These are phyloP conservation scores for Geotrichum carabidarum DNA, from an alignment of 1,139 yeast genomes.

Conservation along the genomic window DNA sequence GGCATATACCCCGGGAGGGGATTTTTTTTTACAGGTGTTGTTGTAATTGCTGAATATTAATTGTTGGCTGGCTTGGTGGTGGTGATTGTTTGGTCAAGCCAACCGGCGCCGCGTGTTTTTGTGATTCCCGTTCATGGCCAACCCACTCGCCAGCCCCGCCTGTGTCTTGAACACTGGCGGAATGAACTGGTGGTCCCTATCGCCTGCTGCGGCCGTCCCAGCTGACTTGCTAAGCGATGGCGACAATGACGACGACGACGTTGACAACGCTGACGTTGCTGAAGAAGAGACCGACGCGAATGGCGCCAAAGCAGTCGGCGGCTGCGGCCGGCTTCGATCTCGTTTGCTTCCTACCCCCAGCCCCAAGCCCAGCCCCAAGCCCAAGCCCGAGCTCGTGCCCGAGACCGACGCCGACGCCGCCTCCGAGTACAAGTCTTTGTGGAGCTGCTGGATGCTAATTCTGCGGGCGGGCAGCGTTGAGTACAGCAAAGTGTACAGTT, in stretches of 20 bases:
- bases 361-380: too few relatives aligned
- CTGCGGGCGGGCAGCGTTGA: slow-evolving; percentile 44
- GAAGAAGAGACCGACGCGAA: slow-evolving; percentile 39
- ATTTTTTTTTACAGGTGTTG: too few relatives aligned
- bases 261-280: slow-evolving; percentile 48
- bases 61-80: too few relatives aligned
- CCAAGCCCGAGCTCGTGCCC: too few relatives aligned
- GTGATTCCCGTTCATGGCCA: neutral
- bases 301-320: slow-evolving; percentile 29
- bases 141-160: neutral
- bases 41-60: too few relatives aligned
- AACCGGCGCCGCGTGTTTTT: too few relatives aligned
- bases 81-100: too few relatives aligned
- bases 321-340: neutral
- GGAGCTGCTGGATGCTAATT: slow-evolving; percentile 23
- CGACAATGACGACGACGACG: neutral
- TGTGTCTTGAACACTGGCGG: neutral
- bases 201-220: too few relatives aligned
- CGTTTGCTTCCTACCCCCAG: neutral
- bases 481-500: slow-evolving; percentile 46
- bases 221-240: too few relatives aligned
- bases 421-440: slow-evolving; percentile 20
- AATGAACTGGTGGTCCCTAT: too few relatives aligned
- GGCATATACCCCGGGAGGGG: too few relatives aligned
- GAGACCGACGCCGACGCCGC: too few relatives aligned